A percentile compares a stretch with the other conserved stretches of the same genome.
Evolutionary conservation across 176 grass and related monocot species (phyloP).

Genomic region (Oryza glaberrima): DNA sequence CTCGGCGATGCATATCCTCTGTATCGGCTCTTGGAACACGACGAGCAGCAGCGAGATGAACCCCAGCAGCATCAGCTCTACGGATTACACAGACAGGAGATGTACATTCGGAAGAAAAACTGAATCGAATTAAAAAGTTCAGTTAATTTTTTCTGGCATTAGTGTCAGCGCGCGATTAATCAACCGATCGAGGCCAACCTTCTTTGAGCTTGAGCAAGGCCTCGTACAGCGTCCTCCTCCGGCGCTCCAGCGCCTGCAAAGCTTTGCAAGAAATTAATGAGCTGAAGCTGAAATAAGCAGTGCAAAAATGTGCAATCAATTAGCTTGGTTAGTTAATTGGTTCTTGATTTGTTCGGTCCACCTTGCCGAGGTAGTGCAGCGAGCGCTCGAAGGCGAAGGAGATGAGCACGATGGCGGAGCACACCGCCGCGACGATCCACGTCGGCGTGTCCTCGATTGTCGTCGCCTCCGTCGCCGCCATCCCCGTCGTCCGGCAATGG

Average conservation of each 20-base stretch:
- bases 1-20: constrained; percentile 63
- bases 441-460: constrained; percentile 72
- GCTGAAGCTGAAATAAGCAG: not conserved
- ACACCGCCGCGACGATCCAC: constrained; percentile 79
- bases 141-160: too few relatives aligned
- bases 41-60: constrained; percentile 82
- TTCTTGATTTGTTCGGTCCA: not conserved
- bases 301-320: not conserved
- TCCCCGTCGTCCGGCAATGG: not conserved
- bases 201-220: constrained; percentile 83
- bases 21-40: constrained; percentile 56
- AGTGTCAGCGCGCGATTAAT: too few relatives aligned
- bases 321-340: not conserved
- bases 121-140: too few relatives aligned
- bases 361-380: constrained; percentile 83
- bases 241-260: constrained; percentile 44
- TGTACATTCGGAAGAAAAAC: too few relatives aligned
- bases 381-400: constrained; percentile 75
- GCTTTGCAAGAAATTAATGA: not conserved
- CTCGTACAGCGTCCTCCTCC: constrained; percentile 67
- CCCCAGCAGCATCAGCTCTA: constrained; percentile 87
- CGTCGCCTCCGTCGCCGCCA: constrained; percentile 31
- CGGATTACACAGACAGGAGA: not conserved
- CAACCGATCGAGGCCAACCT: constrained; percentile 40
- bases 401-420: constrained; percentile 75